These are phyloP conservation scores for Collybia nuda DNA, from an alignment of 768 basidiomycete species.

Conservation along the genomic window DNA sequence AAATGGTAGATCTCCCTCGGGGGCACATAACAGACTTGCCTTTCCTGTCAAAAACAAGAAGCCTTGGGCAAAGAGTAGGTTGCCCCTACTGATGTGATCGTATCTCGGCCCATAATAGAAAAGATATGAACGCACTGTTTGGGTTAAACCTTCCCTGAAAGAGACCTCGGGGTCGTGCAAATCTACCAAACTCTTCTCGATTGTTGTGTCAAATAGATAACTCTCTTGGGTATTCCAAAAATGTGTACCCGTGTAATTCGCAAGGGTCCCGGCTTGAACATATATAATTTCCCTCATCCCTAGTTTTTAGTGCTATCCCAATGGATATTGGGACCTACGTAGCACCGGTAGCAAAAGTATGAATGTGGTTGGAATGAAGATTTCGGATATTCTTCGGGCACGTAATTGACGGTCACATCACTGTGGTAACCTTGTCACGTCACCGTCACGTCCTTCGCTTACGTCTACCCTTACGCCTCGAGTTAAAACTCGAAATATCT, in stretches of 20 bases:
- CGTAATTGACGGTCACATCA: too few species aligned
- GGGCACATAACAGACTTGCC: constrained; percentile 31
- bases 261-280: constrained; percentile 66
- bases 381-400: background rate
- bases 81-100: constrained; percentile 34
- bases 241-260: constrained; percentile 73
- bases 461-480: too few species aligned
- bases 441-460: constrained; percentile 1
- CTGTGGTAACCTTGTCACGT: constrained; percentile 8
- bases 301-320: background rate
- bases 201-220: constrained; percentile 53
- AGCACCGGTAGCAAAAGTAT: background rate
- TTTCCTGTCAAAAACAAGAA: constrained; percentile 69
- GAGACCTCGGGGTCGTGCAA: constrained; percentile 56
- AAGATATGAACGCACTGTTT: constrained; percentile 37
- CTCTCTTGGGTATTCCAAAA: constrained; percentile 83
- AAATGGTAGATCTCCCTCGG: too few species aligned
- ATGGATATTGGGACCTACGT: background rate
- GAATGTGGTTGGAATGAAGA: background rate
- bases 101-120: constrained; percentile 1
- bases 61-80: constrained; percentile 56
- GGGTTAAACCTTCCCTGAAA: constrained; percentile 59
- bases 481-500: too few species aligned
- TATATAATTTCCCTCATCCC: constrained; percentile 80
- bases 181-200: constrained; percentile 28